Conservation (phyloP, 352 stramenopile species). For the Globisporangium lucens region DNA sequence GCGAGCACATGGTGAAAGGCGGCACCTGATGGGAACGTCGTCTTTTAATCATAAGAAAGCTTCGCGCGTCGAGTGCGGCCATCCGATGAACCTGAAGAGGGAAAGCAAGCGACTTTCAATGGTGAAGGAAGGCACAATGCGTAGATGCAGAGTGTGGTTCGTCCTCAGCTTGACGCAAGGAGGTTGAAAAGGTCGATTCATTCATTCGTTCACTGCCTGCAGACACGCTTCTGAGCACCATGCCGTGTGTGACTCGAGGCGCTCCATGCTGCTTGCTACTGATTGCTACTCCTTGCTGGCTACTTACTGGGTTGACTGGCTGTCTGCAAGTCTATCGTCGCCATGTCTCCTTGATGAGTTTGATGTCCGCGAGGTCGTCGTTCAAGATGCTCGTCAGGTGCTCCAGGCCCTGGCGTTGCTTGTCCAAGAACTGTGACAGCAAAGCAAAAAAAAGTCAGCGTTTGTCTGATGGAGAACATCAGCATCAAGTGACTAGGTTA, state of each 20-base stretch:
- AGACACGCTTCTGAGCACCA: neutral
- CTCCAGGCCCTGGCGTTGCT: slow-evolving; percentile 81
- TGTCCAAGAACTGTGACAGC: slow-evolving; percentile 65
- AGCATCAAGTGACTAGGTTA: neutral
- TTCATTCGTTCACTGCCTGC: slow-evolving; percentile 1
- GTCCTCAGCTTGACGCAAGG: neutral
- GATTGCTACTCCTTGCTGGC: neutral
- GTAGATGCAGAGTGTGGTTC: no score
- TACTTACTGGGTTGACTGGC: neutral
- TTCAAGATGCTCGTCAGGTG: slow-evolving; percentile 81
- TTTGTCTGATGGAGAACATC: neutral
- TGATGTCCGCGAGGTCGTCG: slow-evolving; percentile 82
- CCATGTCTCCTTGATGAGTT: slow-evolving; percentile 87
- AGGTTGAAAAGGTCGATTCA: neutral
- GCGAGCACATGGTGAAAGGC: neutral
- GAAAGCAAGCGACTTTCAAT: no score
- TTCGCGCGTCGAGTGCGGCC: no score
- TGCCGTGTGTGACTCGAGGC: neutral
- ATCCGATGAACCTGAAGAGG: no score
- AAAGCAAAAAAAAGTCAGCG: slow-evolving; percentile 15
- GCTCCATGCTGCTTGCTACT: neutral
- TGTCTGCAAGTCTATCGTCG: slow-evolving; percentile 40
- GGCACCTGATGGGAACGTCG: neutral
- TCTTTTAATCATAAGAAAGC: no score
- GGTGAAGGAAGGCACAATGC: no score